A percentile compares a stretch with the other conserved stretches of the same genome.
These are phyloP conservation scores for Penicillium lagena DNA, from an alignment of 495 filamentous ascomycete genomes.

Conservation along the genomic window DNA sequence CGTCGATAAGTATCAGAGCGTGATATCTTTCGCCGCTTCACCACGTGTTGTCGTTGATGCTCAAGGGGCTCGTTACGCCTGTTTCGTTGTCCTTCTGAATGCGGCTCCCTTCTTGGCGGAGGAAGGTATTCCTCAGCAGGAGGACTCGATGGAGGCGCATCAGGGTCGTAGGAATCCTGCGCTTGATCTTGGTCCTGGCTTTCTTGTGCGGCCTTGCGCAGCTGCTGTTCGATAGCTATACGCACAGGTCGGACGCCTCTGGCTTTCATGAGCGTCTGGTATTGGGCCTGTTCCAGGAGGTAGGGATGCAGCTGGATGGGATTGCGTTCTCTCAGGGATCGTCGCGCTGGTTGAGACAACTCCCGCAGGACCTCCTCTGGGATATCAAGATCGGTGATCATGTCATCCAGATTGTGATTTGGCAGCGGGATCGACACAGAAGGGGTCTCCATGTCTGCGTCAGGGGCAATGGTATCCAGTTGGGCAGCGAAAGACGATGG, in stretches of 20 bases:
- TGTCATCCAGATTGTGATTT: slow-evolving; percentile 9
- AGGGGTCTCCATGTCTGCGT: neutral
- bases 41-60: neutral
- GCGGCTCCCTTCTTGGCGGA: slow-evolving; percentile 6
- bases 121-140: slow-evolving; percentile 18
- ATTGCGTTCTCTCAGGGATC: slow-evolving; percentile 59
- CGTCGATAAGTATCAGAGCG: slow-evolving; percentile 11
- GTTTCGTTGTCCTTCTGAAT: neutral
- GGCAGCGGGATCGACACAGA: neutral
- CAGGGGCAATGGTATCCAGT: neutral
- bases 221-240: slow-evolving; percentile 28
- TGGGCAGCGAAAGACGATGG: slow-evolving; percentile 23
- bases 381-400: slow-evolving; percentile 20
- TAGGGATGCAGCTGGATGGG: slow-evolving; percentile 74
- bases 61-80: neutral
- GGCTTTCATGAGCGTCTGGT: slow-evolving; percentile 52
- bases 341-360: slow-evolving; percentile 23
- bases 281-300: slow-evolving; percentile 59
- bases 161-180: slow-evolving; percentile 21
- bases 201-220: slow-evolving; percentile 41
- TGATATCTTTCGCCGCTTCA: slow-evolving; percentile 31
- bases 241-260: slow-evolving; percentile 58
- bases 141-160: slow-evolving; percentile 27
- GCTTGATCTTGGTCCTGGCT: slow-evolving; percentile 48
- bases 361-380: slow-evolving; percentile 25